Evolutionary conservation across 1,284 basidiomycete genomes (phyloP).

Genomic region (Malassezia arunalokei): DNA sequence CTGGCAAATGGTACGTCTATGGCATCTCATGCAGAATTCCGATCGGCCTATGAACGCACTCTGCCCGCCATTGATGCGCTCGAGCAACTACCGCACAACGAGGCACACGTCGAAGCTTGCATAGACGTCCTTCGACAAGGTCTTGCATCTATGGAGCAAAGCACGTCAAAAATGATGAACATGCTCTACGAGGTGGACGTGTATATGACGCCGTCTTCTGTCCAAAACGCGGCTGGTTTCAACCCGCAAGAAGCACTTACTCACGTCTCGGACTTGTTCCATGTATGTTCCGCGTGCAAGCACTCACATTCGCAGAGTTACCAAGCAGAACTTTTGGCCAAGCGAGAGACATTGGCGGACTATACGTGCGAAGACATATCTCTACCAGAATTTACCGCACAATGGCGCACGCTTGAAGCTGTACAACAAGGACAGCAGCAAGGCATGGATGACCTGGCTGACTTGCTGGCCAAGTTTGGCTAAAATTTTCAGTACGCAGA

Average conservation of each 20-base stretch:
- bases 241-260: constrained; percentile 30
- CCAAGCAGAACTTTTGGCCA: constrained; percentile 30
- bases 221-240: constrained; percentile 12
- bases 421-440: constrained; percentile 30
- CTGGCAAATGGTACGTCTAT: constrained; percentile 8
- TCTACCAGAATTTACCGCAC: constrained; percentile 17
- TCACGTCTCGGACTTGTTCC: constrained; percentile 29
- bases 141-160: constrained; percentile 13
- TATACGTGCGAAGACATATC: constrained; percentile 39
- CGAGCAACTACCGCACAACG: not conserved
- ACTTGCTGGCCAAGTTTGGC: constrained; percentile 30
- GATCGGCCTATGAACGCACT: constrained; percentile 1
- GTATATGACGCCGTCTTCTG: constrained; percentile 14
- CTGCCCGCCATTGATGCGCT: constrained; percentile 9
- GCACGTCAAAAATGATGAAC: constrained; percentile 15
- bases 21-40: constrained; percentile 8
- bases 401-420: constrained; percentile 26
- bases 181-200: constrained; percentile 31
- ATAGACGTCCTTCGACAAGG: constrained; percentile 11
- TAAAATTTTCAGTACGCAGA: not conserved
- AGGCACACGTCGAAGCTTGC: constrained; percentile 3
- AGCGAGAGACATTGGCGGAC: constrained; percentile 34
- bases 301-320: constrained; percentile 22
- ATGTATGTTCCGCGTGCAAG: constrained; percentile 20
- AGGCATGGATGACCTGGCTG: constrained; percentile 38